Conservation (phyloP, 257 asterid genomes). For the Haberlea rhodopensis region DNA sequence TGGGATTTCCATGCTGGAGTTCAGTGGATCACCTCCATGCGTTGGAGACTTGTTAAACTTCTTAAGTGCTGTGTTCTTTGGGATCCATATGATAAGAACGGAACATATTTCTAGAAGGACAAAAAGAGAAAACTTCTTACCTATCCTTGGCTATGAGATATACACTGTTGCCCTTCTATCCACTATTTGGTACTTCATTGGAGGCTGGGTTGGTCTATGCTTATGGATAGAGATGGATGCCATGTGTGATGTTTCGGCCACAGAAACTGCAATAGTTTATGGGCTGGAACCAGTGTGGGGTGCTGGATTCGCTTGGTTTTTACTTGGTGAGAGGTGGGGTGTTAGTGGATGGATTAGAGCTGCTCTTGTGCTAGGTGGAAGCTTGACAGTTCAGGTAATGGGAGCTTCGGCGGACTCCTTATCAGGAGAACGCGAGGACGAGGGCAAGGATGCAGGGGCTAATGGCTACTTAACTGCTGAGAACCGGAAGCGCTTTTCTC, state of each 20-base stretch:
- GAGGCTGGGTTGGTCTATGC: conserved; percentile 42
- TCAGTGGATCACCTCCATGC: conserved; percentile 87
- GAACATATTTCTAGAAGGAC: conserved; percentile 69
- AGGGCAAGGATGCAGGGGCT: conserved; percentile 4
- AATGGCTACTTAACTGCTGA: conserved; percentile 28
- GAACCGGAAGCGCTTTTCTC: conserved; percentile 27
- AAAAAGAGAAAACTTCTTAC: conserved; percentile 46
- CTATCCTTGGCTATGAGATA: conserved; percentile 80
- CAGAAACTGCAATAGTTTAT: conserved; percentile 75
- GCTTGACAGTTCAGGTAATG: conserved; percentile 66
- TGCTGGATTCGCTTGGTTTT: conserved; percentile 83
- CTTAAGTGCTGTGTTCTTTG: conserved; percentile 71
- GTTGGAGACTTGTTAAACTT: conserved; percentile 74
- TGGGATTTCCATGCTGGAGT: conserved; percentile 79
- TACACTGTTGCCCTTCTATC: conserved; percentile 65
- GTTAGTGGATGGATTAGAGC: conserved; percentile 76
- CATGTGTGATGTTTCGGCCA: conserved; percentile 71
- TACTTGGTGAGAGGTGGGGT: conserved; percentile 92
- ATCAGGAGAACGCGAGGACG: conserved; percentile 24
- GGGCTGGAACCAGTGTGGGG: conserved; percentile 89
- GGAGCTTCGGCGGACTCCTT: conserved; percentile 45
- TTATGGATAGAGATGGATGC: too few species aligned
- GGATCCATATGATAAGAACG: conserved; percentile 82
- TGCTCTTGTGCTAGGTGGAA: conserved; percentile 80
- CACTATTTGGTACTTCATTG: conserved; percentile 50